A percentile compares a stretch with the other conserved stretches of the same genome.
phyloP scores from a whole-genome alignment of 2,329 filamentous ascomycete genomes.

The Stagonosporopsis cucurbitacearum region DNA sequence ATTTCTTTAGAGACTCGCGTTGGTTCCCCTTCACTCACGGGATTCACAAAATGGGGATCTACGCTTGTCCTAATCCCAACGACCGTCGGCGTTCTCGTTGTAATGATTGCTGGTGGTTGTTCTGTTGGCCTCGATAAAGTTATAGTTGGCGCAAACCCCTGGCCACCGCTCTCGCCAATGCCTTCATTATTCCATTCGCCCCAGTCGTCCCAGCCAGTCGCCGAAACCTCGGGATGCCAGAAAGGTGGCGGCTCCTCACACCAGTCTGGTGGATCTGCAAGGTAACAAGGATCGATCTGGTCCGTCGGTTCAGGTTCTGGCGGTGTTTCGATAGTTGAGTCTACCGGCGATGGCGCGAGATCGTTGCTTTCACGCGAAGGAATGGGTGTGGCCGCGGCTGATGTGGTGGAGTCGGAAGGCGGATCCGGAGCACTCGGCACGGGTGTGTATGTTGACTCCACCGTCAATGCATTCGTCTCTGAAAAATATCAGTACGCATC shows the following conservation, averaged over 20 bases:
- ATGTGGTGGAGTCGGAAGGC: not conserved
- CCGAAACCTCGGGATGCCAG: slow-evolving; percentile 15
- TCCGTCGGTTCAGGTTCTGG: not conserved
- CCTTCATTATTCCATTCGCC: slow-evolving; percentile 9
- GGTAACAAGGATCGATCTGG: slow-evolving; percentile 5
- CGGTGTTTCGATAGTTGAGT: not conserved
- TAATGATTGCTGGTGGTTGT: slow-evolving; percentile 16
- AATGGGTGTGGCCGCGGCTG: not conserved
- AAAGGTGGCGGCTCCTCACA: slow-evolving; percentile 2
- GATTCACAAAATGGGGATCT: not conserved
- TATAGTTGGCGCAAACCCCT: not conserved
- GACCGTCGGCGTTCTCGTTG: slow-evolving; percentile 26
- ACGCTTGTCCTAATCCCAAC: slow-evolving; percentile 25
- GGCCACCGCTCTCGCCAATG: slow-evolving; percentile 6
- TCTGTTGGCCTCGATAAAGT: not conserved
- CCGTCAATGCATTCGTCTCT: not conserved
- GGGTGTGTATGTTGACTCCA: not conserved
- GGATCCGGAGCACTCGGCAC: not conserved
- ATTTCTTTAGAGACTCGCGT: not conserved
- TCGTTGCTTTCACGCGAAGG: not conserved
- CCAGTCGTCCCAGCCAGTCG: slow-evolving; percentile 24
- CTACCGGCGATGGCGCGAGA: not conserved
- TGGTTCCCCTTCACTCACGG: not conserved
- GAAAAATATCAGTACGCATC: not conserved
- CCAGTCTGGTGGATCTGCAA: slow-evolving; percentile 11